Evolutionary conservation across 2,329 filamentous ascomycete genomes (phyloP), one percentile per base, ranked within the genome.

Genomic region (Botrytis elliptica): DNA sequence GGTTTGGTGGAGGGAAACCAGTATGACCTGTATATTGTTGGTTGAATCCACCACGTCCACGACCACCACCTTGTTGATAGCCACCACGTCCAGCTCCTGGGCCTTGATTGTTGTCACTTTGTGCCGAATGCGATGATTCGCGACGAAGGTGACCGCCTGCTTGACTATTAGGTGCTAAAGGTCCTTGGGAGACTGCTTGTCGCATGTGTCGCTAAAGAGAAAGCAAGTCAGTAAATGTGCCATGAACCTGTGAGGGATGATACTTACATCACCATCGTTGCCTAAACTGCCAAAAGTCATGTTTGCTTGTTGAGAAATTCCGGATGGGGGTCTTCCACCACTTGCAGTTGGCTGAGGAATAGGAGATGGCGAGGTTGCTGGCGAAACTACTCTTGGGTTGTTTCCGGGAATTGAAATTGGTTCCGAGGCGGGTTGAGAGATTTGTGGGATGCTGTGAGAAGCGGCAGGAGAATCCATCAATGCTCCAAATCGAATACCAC

Each of bases 261-360:
- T 69, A 86, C 92, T 88, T 87, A 97, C 93, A 84, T 93, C 89
- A 82, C 93, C 92, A 81, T 97, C 93, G 80, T 90, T 91, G 79
- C 88, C 90, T 78, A 95, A 91, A 84, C 92, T 95, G 77, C 95
- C 95, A 85, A 97, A 98, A 78, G 86, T 88, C 70, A 93, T 89
- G 80, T 90, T 91, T 72, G 88, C 88, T 78, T 92, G 90, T 77
- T 90, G 90, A 78, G 91, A 87, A 77, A 94, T 88, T 76, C 88
- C 89, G 49, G 93, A 92, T 63, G 94, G 94, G 78, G 95, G 95
- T 80, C 94, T 86, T 72, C 91, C 93, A 80, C 72, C 72, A 55
- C 91, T 93, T 49, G 91, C 91, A 72, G 92, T 89, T 70, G 94
- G 93, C 83, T 95, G 93, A 46, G 96, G 95, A 79, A 98, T 98